phyloP scores from a whole-genome alignment of 768 basidiomycete species.

The Mycena maculata region DNA sequence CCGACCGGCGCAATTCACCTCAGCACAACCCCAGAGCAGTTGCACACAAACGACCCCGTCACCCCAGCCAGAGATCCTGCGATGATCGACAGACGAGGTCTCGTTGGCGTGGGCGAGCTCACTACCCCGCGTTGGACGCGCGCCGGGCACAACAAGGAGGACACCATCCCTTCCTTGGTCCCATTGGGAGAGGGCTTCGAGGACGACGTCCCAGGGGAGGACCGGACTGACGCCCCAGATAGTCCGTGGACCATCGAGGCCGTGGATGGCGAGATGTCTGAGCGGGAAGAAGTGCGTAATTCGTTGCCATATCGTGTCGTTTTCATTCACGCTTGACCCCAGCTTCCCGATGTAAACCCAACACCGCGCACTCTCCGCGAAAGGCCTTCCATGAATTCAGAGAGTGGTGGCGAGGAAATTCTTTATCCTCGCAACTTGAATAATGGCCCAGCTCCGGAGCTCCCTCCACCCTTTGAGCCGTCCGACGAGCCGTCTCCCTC shows the following conservation, averaged over 20 bases:
- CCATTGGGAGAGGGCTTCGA: slow-evolving; percentile 56
- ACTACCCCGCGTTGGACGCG: slow-evolving; percentile 95
- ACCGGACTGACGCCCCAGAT: slow-evolving; percentile 70
- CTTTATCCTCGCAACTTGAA: slow-evolving; percentile 78
- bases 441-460: slow-evolving; percentile 43
- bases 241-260: slow-evolving; percentile 93
- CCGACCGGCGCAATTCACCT: slow-evolving; percentile 54
- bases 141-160: slow-evolving; percentile 55
- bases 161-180: slow-evolving; percentile 42
- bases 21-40: slow-evolving; percentile 74
- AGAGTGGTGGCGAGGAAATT: slow-evolving; percentile 92
- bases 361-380: slow-evolving; percentile 64
- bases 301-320: slow-evolving; percentile 15
- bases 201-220: slow-evolving; percentile 51
- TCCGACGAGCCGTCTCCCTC: slow-evolving; percentile 43
- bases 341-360: slow-evolving; percentile 59
- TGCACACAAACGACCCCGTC: slow-evolving; percentile 61
- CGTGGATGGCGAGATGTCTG: slow-evolving; percentile 81
- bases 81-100: slow-evolving; percentile 83
- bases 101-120: slow-evolving; percentile 96
- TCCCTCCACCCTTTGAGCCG: slow-evolving; percentile 44
- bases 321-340: slow-evolving; percentile 24
- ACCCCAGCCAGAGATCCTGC: slow-evolving; percentile 85
- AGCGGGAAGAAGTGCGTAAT: slow-evolving; percentile 70
- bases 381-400: slow-evolving; percentile 77